Conservation (phyloP, 2,329 filamentous ascomycete genomes). For the Sclerotinia subarctica region DNA sequence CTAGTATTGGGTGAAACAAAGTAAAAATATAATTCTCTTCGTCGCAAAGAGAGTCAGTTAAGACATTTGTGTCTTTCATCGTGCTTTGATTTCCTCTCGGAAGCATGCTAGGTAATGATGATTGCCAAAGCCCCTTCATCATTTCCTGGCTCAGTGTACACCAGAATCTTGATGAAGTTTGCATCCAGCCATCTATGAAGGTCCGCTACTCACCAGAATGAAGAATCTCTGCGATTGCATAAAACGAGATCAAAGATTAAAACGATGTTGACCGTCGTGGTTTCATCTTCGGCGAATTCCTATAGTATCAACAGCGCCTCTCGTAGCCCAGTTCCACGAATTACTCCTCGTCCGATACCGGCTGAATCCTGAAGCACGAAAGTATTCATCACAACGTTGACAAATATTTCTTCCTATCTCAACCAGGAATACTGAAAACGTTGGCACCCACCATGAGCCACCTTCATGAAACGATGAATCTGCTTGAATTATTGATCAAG, state of each 20-base stretch:
- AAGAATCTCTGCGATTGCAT: background rate
- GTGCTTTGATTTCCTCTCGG: background rate
- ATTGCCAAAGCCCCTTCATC: slow-evolving; percentile 11
- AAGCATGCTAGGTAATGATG: background rate
- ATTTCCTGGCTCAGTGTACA: background rate
- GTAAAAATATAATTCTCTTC: background rate
- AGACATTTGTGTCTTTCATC: background rate
- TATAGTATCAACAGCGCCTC: background rate
- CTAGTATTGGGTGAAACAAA: background rate
- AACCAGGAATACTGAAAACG: slow-evolving; percentile 2
- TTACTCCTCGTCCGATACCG: slow-evolving; percentile 13
- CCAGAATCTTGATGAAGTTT: background rate
- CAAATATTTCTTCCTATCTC: slow-evolving; percentile 10
- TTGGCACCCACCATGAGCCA: slow-evolving; percentile 3
- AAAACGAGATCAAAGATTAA: background rate
- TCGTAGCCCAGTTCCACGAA: too few species aligned
- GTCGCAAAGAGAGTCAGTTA: background rate
- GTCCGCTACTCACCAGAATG: background rate
- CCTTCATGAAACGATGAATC: background rate
- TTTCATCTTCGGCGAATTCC: background rate
- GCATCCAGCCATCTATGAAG: background rate
- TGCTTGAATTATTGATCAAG: background rate
- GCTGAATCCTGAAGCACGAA: background rate
- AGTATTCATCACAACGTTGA: slow-evolving; percentile 13
- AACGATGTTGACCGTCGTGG: background rate